A percentile compares a stretch with the other conserved stretches of the same genome.
phyloP scores from a whole-genome alignment of 192 early-diverging fungal species.

The Backusella circina region DNA sequence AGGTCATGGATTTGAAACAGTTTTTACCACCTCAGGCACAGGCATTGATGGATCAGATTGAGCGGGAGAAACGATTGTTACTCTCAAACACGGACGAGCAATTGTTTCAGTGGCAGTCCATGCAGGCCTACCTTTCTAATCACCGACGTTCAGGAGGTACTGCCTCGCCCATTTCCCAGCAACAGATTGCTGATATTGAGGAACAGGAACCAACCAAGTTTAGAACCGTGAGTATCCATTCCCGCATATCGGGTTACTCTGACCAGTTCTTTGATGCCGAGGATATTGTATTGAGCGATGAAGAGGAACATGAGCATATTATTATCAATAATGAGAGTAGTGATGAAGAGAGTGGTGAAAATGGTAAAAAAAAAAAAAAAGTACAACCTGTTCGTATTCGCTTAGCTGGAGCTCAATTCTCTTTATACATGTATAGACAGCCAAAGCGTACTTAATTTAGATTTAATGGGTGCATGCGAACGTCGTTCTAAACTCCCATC shows the following conservation, averaged over 20 bases:
- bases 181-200: not conserved
- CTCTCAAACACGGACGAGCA: not conserved
- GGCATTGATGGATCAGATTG: not conserved
- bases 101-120: not conserved
- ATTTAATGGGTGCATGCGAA: not conserved
- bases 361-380: constrained; percentile 13
- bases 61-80: not conserved
- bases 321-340: constrained; percentile 43
- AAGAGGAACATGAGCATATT: constrained; percentile 48
- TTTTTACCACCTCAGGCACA: not conserved
- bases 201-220: not conserved
- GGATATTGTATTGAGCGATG: constrained; percentile 46
- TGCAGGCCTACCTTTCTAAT: not conserved
- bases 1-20: not conserved
- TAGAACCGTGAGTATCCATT: not conserved
- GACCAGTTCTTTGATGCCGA: constrained; percentile 75
- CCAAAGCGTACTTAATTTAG: constrained; percentile 6
- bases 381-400: not conserved
- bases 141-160: not conserved
- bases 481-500: constrained; percentile 76
- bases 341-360: constrained; percentile 43
- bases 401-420: not conserved
- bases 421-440: not conserved
- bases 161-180: not conserved
- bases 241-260: constrained; percentile 27